A percentile compares a stretch with the other conserved stretches of the same genome.
These are phyloP conservation scores for Elymus sibiricus DNA, from an alignment of 176 grass and related monocot genomes.

Conservation along the genomic window DNA sequence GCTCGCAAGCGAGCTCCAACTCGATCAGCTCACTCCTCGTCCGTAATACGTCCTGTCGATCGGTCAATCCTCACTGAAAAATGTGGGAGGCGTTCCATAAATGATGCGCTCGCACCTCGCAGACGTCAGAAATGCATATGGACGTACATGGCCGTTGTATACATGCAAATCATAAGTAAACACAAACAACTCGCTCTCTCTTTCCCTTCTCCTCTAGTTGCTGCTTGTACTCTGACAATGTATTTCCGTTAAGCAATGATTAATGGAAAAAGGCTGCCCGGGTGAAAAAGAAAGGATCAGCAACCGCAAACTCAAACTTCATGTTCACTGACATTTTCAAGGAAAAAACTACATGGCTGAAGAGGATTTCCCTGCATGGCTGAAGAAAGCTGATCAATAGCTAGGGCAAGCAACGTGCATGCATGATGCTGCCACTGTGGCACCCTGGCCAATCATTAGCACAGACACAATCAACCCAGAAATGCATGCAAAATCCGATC, in stretches of 20 bases:
- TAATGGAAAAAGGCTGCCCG: too few relatives aligned
- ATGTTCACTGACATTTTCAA: too few relatives aligned
- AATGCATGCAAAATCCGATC: constrained; percentile 36
- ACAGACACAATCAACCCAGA: constrained; percentile 32
- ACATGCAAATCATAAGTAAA: too few relatives aligned
- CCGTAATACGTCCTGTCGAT: neutral
- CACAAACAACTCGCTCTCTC: too few relatives aligned
- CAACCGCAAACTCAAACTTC: too few relatives aligned
- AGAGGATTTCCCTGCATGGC: too few relatives aligned
- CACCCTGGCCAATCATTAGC: constrained; percentile 44
- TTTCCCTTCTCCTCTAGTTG: too few relatives aligned
- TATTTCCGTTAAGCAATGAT: too few relatives aligned
- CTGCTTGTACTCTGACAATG: too few relatives aligned
- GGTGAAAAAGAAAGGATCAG: too few relatives aligned
- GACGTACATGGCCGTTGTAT: neutral
- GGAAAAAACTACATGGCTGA: too few relatives aligned
- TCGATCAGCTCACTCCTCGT: neutral
- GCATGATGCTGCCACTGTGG: neutral
- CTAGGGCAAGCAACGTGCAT: neutral
- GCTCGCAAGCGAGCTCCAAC: neutral
- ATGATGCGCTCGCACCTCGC: neutral
- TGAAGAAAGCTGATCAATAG: too few relatives aligned
- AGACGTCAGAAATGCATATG: neutral
- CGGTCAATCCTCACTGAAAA: neutral
- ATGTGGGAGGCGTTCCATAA: neutral